Conservation (phyloP, 164 flowering plant genomes). For the Magnolia officinalis region DNA sequence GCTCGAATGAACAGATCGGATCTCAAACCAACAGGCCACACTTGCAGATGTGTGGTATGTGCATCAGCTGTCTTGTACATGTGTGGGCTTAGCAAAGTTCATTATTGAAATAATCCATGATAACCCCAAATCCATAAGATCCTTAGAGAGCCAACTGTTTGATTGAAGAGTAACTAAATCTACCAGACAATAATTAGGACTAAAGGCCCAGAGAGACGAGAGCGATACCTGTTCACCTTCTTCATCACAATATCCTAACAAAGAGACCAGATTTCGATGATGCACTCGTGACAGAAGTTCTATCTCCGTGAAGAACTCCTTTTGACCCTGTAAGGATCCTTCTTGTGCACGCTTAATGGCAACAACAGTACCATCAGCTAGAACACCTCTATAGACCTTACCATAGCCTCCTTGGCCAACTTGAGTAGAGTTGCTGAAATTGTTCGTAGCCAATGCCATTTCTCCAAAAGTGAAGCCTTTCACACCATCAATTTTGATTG, state of each 20-base stretch:
- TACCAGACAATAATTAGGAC: too few species aligned
- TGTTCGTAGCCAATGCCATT: slow-evolving; percentile 51
- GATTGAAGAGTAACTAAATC: too few species aligned
- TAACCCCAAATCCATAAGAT: too few species aligned
- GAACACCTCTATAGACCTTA: slow-evolving; percentile 58
- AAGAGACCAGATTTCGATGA: slow-evolving; percentile 69
- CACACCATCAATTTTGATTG: slow-evolving; percentile 63
- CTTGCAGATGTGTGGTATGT: too few species aligned
- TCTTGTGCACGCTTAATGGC: slow-evolving; percentile 74
- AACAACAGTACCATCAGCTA: slow-evolving; percentile 44
- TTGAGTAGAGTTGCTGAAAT: slow-evolving; percentile 39
- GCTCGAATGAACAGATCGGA: too few species aligned
- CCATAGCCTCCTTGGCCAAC: slow-evolving; percentile 89
- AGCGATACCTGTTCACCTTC: slow-evolving; percentile 65
- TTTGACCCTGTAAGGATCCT: slow-evolving; percentile 70
- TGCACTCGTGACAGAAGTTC: slow-evolving; percentile 72
- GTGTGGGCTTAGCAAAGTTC: too few species aligned
- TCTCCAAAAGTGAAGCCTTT: slow-evolving; percentile 54
- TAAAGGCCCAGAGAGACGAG: not conserved
- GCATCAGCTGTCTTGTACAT: too few species aligned
- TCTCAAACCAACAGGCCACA: too few species aligned
- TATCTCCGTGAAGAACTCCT: slow-evolving; percentile 72
- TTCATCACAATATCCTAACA: slow-evolving; percentile 72
- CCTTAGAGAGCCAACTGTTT: too few species aligned
- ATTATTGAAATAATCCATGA: too few species aligned